These are phyloP conservation scores for Wallacemonas collosoma DNA, from an alignment of 208 protist genomes.

Conservation along the genomic window DNA sequence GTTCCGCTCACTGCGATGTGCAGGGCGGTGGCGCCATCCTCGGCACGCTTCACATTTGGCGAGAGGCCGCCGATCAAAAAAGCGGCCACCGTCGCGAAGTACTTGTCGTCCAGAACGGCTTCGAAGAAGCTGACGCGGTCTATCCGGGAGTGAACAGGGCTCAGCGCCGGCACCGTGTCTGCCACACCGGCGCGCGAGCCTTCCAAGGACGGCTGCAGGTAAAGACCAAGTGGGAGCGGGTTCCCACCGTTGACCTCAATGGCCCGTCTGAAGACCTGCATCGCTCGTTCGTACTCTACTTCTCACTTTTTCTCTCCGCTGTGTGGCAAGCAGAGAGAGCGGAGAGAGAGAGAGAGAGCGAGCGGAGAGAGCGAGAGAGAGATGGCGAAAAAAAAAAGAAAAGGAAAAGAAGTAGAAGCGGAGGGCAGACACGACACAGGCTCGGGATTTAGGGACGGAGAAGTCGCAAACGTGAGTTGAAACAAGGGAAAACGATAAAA, in stretches of 20 bases:
- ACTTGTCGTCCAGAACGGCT: conserved; percentile 33
- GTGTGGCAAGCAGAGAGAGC: background rate
- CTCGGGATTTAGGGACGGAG: no score
- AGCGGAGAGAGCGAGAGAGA: background rate
- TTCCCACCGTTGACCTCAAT: conserved; percentile 31
- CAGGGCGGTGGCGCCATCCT: conserved; percentile 58
- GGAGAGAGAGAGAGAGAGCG: background rate
- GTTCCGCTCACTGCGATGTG: conserved; percentile 59
- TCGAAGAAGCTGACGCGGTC: conserved; percentile 57
- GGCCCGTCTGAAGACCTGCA: conserved; percentile 53
- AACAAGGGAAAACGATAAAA: no score
- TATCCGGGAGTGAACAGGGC: conserved; percentile 25
- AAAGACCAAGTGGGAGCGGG: conserved; percentile 54
- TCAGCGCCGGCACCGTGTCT: conserved; percentile 14
- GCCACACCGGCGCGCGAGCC: conserved; percentile 1
- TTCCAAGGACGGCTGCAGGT: conserved; percentile 36
- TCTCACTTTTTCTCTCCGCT: background rate
- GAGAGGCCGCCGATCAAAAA: conserved; percentile 65
- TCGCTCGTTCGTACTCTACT: conserved; percentile 1
- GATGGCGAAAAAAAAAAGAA: background rate
- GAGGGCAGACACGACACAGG: no score
- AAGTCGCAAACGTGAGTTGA: no score
- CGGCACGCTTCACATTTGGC: conserved; percentile 37
- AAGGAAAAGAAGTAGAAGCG: conserved; percentile 4
- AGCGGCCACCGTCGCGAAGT: conserved; percentile 40